phyloP scores from a whole-genome alignment of 1,284 basidiomycete genomes.

The Inonotus hispidus region DNA sequence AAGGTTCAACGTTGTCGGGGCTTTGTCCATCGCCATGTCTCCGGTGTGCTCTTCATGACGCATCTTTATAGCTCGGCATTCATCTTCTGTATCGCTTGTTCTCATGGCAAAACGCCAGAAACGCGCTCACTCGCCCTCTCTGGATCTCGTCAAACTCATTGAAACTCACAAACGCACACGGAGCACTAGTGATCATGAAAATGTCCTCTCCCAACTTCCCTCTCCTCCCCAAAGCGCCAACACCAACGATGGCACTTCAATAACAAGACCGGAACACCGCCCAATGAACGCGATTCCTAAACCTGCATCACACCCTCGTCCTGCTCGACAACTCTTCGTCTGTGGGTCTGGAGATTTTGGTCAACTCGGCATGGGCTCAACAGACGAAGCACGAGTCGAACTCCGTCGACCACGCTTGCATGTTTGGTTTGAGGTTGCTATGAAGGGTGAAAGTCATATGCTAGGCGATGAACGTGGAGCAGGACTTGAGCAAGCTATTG shows the following conservation, averaged over 20 bases:
- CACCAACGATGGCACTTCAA: not conserved
- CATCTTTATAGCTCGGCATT: not conserved
- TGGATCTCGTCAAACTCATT: not conserved
- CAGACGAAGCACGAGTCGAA: slow-evolving; percentile 36
- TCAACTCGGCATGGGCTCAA: slow-evolving; percentile 39
- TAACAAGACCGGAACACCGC: not conserved
- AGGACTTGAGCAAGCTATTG: slow-evolving; percentile 38
- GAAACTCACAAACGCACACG: slow-evolving; percentile 3
- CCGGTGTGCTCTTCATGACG: not conserved
- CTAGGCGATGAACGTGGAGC: slow-evolving; percentile 29
- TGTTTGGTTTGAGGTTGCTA: slow-evolving; percentile 34
- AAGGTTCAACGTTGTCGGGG: not conserved
- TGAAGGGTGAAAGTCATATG: slow-evolving; percentile 27
- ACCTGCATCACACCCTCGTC: slow-evolving; percentile 21
- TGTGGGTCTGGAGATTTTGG: slow-evolving; percentile 44
- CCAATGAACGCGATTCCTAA: slow-evolving; percentile 22
- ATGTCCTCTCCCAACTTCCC: too few species aligned
- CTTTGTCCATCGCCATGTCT: not conserved
- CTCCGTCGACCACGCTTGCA: slow-evolving; percentile 39
- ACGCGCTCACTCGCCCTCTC: not conserved
- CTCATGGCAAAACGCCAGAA: slow-evolving; percentile 11
- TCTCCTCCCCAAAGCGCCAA: not conserved
- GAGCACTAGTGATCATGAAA: not conserved
- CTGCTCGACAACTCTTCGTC: slow-evolving; percentile 33
- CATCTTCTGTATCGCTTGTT: not conserved